Base-by-base conservation (phyloP, 495 filamentous ascomycete species). In the Cercophora scortea region DNA sequence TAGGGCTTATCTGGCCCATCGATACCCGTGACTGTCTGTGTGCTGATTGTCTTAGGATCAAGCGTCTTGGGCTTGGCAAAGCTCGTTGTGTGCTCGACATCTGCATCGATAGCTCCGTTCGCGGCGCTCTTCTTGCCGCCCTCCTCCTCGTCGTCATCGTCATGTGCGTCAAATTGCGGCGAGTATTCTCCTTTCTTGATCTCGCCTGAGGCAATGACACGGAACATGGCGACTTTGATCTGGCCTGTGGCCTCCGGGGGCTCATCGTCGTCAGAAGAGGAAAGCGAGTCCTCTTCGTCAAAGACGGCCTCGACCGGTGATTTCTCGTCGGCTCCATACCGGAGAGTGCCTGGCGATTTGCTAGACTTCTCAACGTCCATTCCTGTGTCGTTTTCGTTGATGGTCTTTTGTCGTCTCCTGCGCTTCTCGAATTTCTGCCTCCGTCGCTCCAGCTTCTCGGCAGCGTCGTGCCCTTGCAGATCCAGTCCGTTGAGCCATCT, bases 11-110 rank as follows among this genome's bases (percentile, higher is more conserved):
- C 90, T 19, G 90, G 88, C 0, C 87, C 84, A 68, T 99, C 93
- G 57, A 99, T 95, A n/a, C 93, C 93, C 18, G 91, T 97, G 15
- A 99, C 93, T 0, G 92, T 96, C 70, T 99, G 93, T 0, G 94
- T 97, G 61, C 90, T 96, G 63, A 99, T 97, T 8, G 87, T 86
- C 70, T 96, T 96, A 1, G 91, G 93, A 71, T 99, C 94, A 32
- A 99, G 78, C 15, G 90, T 84, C 74, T 97, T 99, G 4, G 93
- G 94, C 65, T 97, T 92, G 11, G 94, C 94, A 69, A 99, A 99
- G 63, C 93, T 97, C 19, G 93, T 97, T 42, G 93, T 97, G 69
- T 99, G 93, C 67, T 96, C 94, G 41, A 96, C 79, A 61, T 96
- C 88, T 6, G 75, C 77, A 45, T 76, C 73, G 54, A 77, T 68